Percentiles rank a stretch among this genome's conserved stretches.
phyloP scores from a whole-genome alignment of 169 alveolate species.

The Besnoitia besnoiti region DNA sequence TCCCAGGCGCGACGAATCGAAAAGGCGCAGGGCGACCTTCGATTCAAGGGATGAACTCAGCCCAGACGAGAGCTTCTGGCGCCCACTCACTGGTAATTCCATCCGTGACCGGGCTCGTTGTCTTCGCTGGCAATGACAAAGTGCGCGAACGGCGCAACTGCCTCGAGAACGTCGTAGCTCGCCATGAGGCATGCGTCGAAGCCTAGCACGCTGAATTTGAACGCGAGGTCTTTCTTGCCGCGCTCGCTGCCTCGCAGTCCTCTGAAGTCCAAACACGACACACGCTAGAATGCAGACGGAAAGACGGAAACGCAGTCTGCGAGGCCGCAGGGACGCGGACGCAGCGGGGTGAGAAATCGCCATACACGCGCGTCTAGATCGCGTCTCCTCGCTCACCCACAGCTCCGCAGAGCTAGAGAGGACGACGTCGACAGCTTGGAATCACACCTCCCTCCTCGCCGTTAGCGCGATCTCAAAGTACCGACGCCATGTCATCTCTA shows the following conservation, averaged over 20 bases:
- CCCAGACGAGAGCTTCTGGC: too few species aligned
- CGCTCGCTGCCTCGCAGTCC: slow-evolving; percentile 63
- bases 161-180: slow-evolving; percentile 73
- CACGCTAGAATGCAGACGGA: not conserved
- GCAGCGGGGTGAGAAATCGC: not conserved
- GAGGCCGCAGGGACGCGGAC: not conserved
- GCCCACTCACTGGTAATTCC: slow-evolving; percentile 72
- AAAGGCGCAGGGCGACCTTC: too few species aligned
- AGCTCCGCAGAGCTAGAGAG: not conserved
- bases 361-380: not conserved
- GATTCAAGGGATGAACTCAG: too few species aligned
- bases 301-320: too few species aligned
- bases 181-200: slow-evolving; percentile 80
- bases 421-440: too few species aligned
- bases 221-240: slow-evolving; percentile 51
- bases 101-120: slow-evolving; percentile 80
- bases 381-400: not conserved
- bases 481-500: too few species aligned
- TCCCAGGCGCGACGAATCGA: too few species aligned
- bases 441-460: too few species aligned
- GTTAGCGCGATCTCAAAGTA: too few species aligned
- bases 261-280: slow-evolving; percentile 56
- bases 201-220: slow-evolving; percentile 74
- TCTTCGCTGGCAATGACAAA: slow-evolving; percentile 78
- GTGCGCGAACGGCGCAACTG: slow-evolving; percentile 73